phyloP scores from a whole-genome alignment of 139 green algal genomes.

The Trebouxia sp. region DNA sequence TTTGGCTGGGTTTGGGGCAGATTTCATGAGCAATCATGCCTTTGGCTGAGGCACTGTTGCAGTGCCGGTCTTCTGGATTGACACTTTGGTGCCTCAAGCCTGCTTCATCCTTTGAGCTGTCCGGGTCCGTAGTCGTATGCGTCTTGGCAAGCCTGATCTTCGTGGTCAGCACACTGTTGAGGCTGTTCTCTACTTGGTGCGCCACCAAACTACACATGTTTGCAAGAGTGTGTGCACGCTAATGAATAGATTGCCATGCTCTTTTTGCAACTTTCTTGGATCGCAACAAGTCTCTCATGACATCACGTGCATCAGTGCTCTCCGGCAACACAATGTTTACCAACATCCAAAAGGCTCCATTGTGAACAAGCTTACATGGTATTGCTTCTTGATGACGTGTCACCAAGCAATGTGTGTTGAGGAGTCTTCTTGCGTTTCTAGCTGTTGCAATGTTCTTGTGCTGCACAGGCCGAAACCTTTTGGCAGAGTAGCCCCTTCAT shows the following conservation, averaged over 20 bases:
- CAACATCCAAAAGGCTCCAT: neutral
- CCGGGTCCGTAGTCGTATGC: constrained; percentile 16
- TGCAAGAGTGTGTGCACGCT: constrained; percentile 11
- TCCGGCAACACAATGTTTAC: too few species aligned
- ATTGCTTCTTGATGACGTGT: neutral
- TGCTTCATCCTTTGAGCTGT: constrained; percentile 13
- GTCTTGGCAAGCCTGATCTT: constrained; percentile 21
- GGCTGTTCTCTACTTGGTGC: constrained; percentile 17
- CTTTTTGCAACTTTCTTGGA: too few species aligned
- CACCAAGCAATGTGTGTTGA: neutral
- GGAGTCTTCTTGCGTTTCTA: neutral
- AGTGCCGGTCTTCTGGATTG: constrained; percentile 19
- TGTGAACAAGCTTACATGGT: constrained; percentile 6
- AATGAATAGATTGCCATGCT: too few species aligned
- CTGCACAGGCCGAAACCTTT: constrained; percentile 22
- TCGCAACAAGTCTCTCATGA: too few species aligned
- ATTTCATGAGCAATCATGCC: constrained; percentile 29
- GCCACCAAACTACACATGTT: constrained; percentile 8
- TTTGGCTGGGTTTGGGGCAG: constrained; percentile 22
- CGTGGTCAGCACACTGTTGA: constrained; percentile 23
- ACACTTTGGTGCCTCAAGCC: neutral
- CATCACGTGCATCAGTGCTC: too few species aligned
- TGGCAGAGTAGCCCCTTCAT: constrained; percentile 32
- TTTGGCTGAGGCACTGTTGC: constrained; percentile 25
- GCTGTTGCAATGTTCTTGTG: constrained; percentile 6